Percentiles rank a stretch among this genome's conserved stretches.
phyloP scores from a whole-genome alignment of 306 rosid species.

The Aeschynomene evenia region DNA sequence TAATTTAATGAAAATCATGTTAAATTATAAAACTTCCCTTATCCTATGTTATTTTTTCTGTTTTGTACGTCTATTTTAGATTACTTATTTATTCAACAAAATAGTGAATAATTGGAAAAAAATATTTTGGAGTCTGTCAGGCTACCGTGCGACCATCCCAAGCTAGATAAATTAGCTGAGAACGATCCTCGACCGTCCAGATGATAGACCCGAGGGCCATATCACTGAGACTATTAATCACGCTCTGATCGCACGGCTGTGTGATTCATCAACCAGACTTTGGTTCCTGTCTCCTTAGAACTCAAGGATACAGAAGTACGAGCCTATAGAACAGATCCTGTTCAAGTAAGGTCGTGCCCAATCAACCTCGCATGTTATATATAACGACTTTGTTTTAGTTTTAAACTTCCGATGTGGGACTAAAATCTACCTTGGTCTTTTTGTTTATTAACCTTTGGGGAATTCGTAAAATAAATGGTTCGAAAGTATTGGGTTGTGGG shows the following conservation, averaged over 20 bases:
- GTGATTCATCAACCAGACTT: too few relatives aligned
- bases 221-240: background rate
- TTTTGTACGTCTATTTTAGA: too few relatives aligned
- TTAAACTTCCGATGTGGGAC: background rate
- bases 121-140: background rate
- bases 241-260: background rate
- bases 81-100: too few relatives aligned
- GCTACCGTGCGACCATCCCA: background rate
- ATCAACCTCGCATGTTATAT: rapidly evolving
- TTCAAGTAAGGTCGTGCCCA: background rate
- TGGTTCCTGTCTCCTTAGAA: too few relatives aligned
- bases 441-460: too few relatives aligned
- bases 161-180: background rate
- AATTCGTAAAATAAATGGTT: too few relatives aligned
- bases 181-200: background rate
- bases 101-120: too few relatives aligned
- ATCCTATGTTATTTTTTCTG: too few relatives aligned
- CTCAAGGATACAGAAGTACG: too few relatives aligned
- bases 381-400: background rate
- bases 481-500: background rate
- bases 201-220: background rate
- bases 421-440: background rate
- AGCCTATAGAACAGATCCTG: too few relatives aligned
- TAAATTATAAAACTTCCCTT: too few relatives aligned
- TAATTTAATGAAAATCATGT: too few relatives aligned